Evolutionary conservation across 148 eudicot species (phyloP), one percentile per base, ranked within the genome.

Genomic region (Silene latifolia): DNA sequence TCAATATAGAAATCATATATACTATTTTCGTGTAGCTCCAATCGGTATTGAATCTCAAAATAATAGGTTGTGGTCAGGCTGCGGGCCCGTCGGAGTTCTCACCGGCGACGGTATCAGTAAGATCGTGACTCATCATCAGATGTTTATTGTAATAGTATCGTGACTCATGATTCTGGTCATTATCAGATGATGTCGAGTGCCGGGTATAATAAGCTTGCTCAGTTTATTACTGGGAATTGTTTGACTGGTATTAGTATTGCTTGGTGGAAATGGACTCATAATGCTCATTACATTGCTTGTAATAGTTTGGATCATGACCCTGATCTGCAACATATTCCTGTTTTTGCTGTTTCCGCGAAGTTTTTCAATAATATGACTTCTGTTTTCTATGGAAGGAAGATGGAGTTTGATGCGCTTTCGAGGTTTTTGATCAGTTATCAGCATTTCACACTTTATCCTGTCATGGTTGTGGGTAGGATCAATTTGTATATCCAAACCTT

Each of bases 181-280:
- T 93, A 93, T 44, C 81, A 80, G 23, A 88, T 90, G 7, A 93
- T 93, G 98, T 80, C 87, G 1, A 77, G 32, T 18, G 81, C 81
- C 1, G 83, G 84, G 17, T 91, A 53, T 63, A 93, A 93, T 77
- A 85, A 84, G 32, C 4, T 88, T 8, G 84, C 85, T 0, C 97
- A 92, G 75, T 79, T 93, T 15, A 39, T 93, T 0, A 75, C 88
- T n/a, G 98, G 98, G 10, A 93, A 93, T 80, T 93, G 98, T 61
- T 51, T 93, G 0, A 91, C 98, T 42, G 98, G 98, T 24, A 93
- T 93, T 69, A 93, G 98, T 82, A 93, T 93, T 74, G 98, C 98
- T 42, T 93, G 98, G 98, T 93, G 98, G 98, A 93, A 93, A 76
- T 93, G 98, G 98, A 93, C 98, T 4, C 98, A 93, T 51, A 93